Percentiles rank a stretch among this genome's conserved stretches.
phyloP scores from a whole-genome alignment of 305 asterid species.

The Fraxinus baroniana region DNA sequence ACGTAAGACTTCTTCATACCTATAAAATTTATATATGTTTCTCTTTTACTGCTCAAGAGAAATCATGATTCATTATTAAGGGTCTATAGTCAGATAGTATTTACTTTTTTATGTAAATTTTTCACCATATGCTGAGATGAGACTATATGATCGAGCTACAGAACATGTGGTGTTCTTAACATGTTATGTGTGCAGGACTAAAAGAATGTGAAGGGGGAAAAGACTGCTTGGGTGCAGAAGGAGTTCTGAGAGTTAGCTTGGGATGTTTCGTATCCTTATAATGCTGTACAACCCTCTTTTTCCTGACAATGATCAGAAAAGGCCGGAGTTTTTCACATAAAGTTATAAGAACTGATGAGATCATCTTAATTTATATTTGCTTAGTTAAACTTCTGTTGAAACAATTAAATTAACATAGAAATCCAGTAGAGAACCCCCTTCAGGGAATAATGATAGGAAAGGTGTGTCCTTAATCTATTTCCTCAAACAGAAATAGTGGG shows the following conservation, averaged over 20 bases:
- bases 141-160: neutral
- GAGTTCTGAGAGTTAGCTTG: conserved; percentile 46
- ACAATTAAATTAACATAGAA: neutral
- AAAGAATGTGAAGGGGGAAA: conserved; percentile 41
- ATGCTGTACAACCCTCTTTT: neutral
- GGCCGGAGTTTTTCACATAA: neutral
- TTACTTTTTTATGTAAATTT: neutral
- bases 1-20: conserved; percentile 27
- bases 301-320: neutral
- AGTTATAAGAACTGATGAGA: neutral
- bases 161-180: neutral
- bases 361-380: neutral
- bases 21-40: neutral
- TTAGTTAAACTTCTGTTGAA: neutral
- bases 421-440: neutral
- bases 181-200: conserved; percentile 30
- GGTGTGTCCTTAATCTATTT: neutral
- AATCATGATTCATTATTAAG: neutral
- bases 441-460: neutral
- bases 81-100: neutral
- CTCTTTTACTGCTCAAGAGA: neutral
- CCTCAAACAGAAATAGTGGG: neutral
- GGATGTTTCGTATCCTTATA: conserved; percentile 46
- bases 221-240: conserved; percentile 46
- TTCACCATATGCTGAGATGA: neutral